phyloP scores from a whole-genome alignment of 768 basidiomycete species.

The Naganishia kalamii region DNA sequence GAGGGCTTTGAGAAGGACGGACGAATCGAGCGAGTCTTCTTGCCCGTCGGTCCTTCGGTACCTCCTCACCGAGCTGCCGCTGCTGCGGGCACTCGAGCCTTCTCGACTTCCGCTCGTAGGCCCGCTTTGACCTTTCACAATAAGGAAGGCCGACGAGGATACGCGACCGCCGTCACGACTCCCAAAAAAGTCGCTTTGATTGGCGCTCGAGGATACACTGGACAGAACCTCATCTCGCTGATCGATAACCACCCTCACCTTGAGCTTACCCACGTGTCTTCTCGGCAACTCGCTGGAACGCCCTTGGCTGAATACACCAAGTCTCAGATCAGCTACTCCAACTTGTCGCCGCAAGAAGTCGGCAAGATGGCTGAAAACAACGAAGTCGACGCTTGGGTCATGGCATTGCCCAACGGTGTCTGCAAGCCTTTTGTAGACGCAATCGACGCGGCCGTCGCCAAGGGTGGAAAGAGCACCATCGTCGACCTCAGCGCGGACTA shows the following conservation, averaged over 20 bases:
- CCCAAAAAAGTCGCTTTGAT: slow-evolving; percentile 89
- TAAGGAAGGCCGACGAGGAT: slow-evolving; percentile 58
- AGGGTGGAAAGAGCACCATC: slow-evolving; percentile 60
- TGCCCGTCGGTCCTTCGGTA: slow-evolving; percentile 60
- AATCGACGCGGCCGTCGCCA: slow-evolving; percentile 53
- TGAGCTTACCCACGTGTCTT: slow-evolving; percentile 88
- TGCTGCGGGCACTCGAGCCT: slow-evolving; percentile 51
- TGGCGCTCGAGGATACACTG: slow-evolving; percentile 92
- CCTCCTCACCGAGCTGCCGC: slow-evolving; percentile 48
- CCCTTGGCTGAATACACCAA: slow-evolving; percentile 77
- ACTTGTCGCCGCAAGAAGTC: slow-evolving; percentile 71
- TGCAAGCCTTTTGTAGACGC: slow-evolving; percentile 73
- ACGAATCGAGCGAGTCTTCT: slow-evolving; percentile 77
- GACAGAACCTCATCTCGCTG: slow-evolving; percentile 81
- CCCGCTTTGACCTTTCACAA: slow-evolving; percentile 28
- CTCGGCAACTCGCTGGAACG: slow-evolving; percentile 81
- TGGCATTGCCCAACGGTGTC: slow-evolving; percentile 96
- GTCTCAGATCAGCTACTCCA: slow-evolving; percentile 64
- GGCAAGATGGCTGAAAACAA: slow-evolving; percentile 80
- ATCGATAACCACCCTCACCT: slow-evolving; percentile 82
- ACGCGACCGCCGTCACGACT: slow-evolving; percentile 65
- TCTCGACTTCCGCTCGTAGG: slow-evolving; percentile 45
- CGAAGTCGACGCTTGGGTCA: slow-evolving; percentile 95
- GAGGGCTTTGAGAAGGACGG: slow-evolving; percentile 58
- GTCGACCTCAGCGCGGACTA: slow-evolving; percentile 91